Conservation (phyloP, 2,329 filamentous ascomycete genomes). For the Colletotrichum endophyticum region DNA sequence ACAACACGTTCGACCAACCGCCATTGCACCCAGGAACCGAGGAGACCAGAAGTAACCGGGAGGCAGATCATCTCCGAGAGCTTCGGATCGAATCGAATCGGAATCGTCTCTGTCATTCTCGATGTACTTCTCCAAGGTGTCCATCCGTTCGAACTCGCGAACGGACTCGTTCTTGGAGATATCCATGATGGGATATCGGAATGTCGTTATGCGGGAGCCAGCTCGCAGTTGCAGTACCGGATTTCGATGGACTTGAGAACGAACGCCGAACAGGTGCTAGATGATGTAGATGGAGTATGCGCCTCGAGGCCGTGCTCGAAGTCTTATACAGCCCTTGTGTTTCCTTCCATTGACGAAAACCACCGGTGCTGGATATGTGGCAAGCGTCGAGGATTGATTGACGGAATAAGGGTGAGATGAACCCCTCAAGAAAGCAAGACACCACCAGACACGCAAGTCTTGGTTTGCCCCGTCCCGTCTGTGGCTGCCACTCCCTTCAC, state of each 20-base stretch:
- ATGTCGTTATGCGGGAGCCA: not conserved
- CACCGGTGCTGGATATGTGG: not conserved
- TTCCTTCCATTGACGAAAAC: not conserved
- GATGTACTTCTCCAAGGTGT: slow-evolving; percentile 2
- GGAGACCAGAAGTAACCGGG: slow-evolving; percentile 40
- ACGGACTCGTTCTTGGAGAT: slow-evolving; percentile 23
- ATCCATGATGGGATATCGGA: slow-evolving; percentile 15
- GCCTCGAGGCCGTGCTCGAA: slow-evolving; percentile 2
- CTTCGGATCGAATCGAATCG: slow-evolving; percentile 37
- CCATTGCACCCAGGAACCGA: slow-evolving; percentile 34
- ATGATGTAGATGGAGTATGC: not conserved
- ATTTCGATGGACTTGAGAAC: not conserved
- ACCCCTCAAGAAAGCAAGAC: not conserved
- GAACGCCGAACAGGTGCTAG: not conserved
- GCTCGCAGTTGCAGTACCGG: not conserved
- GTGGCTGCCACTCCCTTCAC: not conserved
- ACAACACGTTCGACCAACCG: slow-evolving; percentile 25
- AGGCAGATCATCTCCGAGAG: slow-evolving; percentile 37
- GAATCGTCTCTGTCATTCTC: slow-evolving; percentile 28
- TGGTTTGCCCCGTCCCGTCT: not conserved
- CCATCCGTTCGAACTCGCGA: slow-evolving; percentile 2
- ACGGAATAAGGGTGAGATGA: slow-evolving; percentile 2
- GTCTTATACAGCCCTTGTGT: not conserved
- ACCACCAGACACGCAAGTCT: not conserved
- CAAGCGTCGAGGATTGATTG: not conserved